Base-by-base conservation (phyloP, 768 basidiomycete genomes). In the Russula lepida region DNA sequence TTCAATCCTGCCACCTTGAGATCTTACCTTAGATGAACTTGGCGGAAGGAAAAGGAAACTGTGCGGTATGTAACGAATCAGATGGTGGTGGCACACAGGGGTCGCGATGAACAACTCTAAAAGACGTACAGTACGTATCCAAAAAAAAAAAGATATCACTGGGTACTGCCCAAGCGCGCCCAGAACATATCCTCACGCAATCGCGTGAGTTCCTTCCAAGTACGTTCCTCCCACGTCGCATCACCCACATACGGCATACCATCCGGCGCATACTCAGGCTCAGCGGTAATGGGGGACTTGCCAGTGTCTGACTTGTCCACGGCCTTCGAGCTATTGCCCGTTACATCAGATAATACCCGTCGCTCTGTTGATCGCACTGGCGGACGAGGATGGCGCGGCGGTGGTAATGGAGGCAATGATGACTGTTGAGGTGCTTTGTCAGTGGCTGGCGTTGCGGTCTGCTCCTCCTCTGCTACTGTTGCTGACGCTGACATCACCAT, bases 181-280 rank as follows among this genome's bases (percentile, higher is more conserved):
- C 84, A 92, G 70, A 89, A 93, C 88, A 93, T 88, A 46, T 88
- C 85, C 71, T 92, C 89, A 61, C 84, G 81, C 64, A 94, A 70
- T 47, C 78, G 78, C 19, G 83, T 77, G 21, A 94, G 70, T 73
- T 91, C 88, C 68, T 85, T 86, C 89, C 90, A 93, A 21, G 87
- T 84, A 54, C 84, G 78, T 70, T 92, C 91, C 71, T 92, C 91
- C 91, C 92, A 92, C 4, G 85, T 88, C 30, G 78, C 74, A 49
- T 88, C 82, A 15, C 84, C 81, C 28, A 89, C 77, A 61, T 81
- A 89, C 30, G 74, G 73, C 17, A 76, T 76, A 9, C 66, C 66
- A 50, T 78, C 76, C 3, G 64, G 69, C 19, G 73, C 72, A 9
- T 59, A 37, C 19, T 8, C 35, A 23, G 62, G 59, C 4, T 53